Evolutionary conservation across 441 rosid genomes (phyloP).

Genomic region (Pelargonium fulgidum): DNA sequence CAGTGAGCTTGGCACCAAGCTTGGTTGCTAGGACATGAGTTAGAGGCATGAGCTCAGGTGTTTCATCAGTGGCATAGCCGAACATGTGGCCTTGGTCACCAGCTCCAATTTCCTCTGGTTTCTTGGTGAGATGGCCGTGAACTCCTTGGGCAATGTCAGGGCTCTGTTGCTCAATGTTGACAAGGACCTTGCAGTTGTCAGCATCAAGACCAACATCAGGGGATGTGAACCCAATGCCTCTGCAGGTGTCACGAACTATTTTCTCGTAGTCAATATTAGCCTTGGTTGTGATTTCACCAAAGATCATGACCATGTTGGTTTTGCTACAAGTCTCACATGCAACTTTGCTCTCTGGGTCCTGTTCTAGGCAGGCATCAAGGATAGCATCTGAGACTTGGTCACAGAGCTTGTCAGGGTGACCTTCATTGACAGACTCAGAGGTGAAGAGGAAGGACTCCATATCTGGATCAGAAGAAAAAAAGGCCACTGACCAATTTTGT

Average conservation of each 20-base stretch:
- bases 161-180: constrained; percentile 2
- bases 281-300: constrained; percentile 15
- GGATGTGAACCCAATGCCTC: constrained; percentile 5
- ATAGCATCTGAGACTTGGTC: constrained; percentile 17
- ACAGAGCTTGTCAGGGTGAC: constrained; percentile 16
- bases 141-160: constrained; percentile 7
- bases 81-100: constrained; percentile 11
- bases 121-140: constrained; percentile 15
- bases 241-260: constrained; percentile 7
- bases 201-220: constrained; percentile 13
- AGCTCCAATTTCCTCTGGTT: constrained; percentile 13
- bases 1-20: constrained; percentile 14
- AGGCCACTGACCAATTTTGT: neutral
- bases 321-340: constrained; percentile 6
- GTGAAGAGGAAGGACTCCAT: constrained; percentile 12
- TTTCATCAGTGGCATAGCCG: constrained; percentile 7
- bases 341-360: constrained; percentile 11
- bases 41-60: constrained; percentile 11
- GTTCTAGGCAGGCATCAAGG: constrained; percentile 15
- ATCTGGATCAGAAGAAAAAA: neutral
- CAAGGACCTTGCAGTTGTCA: constrained; percentile 10
- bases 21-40: constrained; percentile 15
- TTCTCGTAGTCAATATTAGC: constrained; percentile 11
- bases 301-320: constrained; percentile 9
- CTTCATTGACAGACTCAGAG: constrained; percentile 16